These are phyloP conservation scores for Cutaneotrichosporon spelunceum DNA, from an alignment of 1,284 basidiomycete species.

Conservation along the genomic window DNA sequence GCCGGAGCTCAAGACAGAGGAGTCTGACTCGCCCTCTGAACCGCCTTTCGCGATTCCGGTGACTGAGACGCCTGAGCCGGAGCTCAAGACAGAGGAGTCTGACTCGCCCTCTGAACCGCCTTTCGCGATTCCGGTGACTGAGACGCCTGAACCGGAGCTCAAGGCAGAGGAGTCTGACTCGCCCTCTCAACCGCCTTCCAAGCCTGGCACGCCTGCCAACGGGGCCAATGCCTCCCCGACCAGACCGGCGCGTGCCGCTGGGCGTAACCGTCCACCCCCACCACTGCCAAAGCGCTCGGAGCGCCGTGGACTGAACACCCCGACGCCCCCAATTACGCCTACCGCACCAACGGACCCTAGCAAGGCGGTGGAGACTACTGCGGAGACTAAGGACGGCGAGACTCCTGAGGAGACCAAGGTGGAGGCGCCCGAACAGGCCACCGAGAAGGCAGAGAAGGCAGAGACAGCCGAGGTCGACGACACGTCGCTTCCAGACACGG, in stretches of 20 bases:
- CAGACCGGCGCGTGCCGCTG: neutral
- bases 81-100: slow-evolving; percentile 6
- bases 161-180: neutral
- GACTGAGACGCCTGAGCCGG: neutral
- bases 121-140: neutral
- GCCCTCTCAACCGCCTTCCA: neutral
- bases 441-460: no score
- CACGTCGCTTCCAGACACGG: neutral
- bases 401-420: neutral
- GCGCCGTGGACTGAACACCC: slow-evolving; percentile 16
- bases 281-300: slow-evolving; percentile 37
- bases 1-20: slow-evolving; percentile 8
- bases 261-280: slow-evolving; percentile 26
- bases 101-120: no score
- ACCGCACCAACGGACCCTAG: slow-evolving; percentile 1
- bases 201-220: slow-evolving; percentile 7
- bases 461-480: neutral
- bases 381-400: neutral
- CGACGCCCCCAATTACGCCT: slow-evolving; percentile 12
- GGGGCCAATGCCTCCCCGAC: neutral
- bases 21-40: no score
- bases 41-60: neutral
- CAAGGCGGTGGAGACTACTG: neutral
- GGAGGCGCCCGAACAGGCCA: no score
- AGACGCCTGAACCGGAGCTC: slow-evolving; percentile 2